Conservation (phyloP, 257 asterid species). For the Fraxinus pennsylvanica region DNA sequence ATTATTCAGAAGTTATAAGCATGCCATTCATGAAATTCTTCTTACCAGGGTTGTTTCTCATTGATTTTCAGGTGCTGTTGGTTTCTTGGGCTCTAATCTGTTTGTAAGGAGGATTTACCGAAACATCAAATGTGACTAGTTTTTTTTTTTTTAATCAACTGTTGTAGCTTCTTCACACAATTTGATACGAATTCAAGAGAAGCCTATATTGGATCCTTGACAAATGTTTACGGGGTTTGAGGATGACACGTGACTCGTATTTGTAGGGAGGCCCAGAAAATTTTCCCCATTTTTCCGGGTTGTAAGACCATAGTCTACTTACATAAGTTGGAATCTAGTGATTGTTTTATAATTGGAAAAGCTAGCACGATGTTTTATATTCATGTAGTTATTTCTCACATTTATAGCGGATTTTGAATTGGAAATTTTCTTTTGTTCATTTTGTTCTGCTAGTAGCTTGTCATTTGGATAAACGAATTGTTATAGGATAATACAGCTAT, state of each 20-base stretch:
- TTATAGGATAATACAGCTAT: not conserved
- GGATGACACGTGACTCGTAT: slow-evolving; percentile 36
- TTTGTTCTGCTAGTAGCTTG: not conserved
- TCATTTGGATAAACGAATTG: not conserved
- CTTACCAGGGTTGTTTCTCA: not conserved
- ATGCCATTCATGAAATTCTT: not conserved
- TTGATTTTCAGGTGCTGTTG: slow-evolving; percentile 58
- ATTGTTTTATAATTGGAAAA: slow-evolving; percentile 30
- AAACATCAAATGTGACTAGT: slow-evolving; percentile 63
- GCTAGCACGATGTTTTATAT: slow-evolving; percentile 22
- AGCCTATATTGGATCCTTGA: slow-evolving; percentile 10
- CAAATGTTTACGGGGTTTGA: slow-evolving; percentile 19
- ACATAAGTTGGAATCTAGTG: slow-evolving; percentile 37
- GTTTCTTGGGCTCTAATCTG: slow-evolving; percentile 56
- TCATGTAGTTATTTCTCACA: slow-evolving; percentile 27
- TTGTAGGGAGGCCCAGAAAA: slow-evolving; percentile 31
- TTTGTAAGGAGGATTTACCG: slow-evolving; percentile 67
- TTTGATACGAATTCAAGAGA: slow-evolving; percentile 18
- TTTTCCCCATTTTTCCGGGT: slow-evolving; percentile 33
- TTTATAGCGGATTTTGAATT: not conserved
- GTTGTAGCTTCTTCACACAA: slow-evolving; percentile 16
- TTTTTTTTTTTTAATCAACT: not conserved
- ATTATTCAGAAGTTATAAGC: not conserved
- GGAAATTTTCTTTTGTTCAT: not conserved
- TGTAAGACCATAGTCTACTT: slow-evolving; percentile 31